Percentiles rank a stretch among this genome's conserved stretches.
phyloP scores from a whole-genome alignment of 768 basidiomycete genomes.

The Gymnopilus junonius region DNA sequence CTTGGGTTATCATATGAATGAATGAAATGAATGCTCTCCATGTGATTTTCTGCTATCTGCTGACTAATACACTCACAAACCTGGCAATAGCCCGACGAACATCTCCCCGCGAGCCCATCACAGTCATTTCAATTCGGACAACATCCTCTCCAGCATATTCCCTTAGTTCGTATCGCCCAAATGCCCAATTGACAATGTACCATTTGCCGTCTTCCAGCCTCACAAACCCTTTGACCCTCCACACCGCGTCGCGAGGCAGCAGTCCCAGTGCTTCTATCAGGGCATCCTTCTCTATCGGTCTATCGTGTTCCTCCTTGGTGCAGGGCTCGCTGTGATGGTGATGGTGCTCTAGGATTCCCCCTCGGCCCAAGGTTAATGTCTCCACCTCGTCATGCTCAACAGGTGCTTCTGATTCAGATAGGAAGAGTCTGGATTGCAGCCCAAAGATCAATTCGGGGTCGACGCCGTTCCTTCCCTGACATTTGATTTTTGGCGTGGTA shows the following conservation, averaged over 20 bases:
- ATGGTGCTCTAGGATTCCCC: constrained; percentile 25
- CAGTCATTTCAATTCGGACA: constrained; percentile 64
- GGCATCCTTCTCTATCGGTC: constrained; percentile 36
- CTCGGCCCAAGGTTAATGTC: constrained; percentile 66
- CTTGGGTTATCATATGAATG: constrained; percentile 1
- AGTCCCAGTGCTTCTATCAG: constrained; percentile 51
- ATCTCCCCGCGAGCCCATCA: constrained; percentile 92
- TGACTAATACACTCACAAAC: constrained; percentile 46
- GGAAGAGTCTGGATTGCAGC: constrained; percentile 83
- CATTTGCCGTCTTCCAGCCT: constrained; percentile 42
- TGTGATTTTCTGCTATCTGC: constrained; percentile 23
- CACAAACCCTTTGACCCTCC: constrained; percentile 89
- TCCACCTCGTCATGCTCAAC: constrained; percentile 79
- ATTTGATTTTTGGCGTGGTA: constrained; percentile 82
- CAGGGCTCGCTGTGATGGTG: constrained; percentile 9
- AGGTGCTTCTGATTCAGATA: constrained; percentile 24
- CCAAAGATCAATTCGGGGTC: constrained; percentile 86
- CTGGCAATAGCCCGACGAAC: constrained; percentile 59
- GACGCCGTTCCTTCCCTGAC: constrained; percentile 64
- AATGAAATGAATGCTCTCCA: constrained; percentile 16
- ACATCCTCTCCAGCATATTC: constrained; percentile 33
- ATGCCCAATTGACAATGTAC: constrained; percentile 90
- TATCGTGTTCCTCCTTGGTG: constrained; percentile 16
- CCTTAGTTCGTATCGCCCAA: constrained; percentile 77
- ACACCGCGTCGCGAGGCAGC: constrained; percentile 72